Evolutionary conservation across 495 filamentous ascomycete species (phyloP).

Genomic region (Penicillium soppii): DNA sequence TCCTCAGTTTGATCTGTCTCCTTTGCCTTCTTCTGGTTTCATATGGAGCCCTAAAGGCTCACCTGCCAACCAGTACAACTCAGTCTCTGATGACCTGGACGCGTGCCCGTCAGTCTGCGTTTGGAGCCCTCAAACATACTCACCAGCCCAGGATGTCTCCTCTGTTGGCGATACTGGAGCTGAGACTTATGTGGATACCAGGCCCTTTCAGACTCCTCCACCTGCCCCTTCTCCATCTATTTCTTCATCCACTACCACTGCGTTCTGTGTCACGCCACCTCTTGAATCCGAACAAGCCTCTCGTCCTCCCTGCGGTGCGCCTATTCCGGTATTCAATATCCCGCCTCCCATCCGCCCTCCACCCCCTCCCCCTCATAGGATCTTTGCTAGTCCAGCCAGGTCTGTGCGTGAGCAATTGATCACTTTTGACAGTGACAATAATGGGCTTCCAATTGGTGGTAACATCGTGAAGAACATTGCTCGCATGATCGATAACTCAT

Average conservation of each 20-base stretch:
- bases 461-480: slow-evolving; percentile 6
- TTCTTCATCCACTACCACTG: background rate
- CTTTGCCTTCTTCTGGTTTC: background rate
- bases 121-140: background rate
- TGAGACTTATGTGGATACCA: background rate
- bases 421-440: background rate
- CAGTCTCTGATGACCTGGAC: background rate
- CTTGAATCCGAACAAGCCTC: background rate
- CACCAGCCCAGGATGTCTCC: background rate
- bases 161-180: background rate
- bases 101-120: background rate
- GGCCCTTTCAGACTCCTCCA: background rate
- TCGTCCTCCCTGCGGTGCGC: background rate
- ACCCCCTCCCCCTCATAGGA: background rate
- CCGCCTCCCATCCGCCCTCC: background rate
- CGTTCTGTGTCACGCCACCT: slow-evolving; percentile 1
- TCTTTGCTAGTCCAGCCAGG: background rate
- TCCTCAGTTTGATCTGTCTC: background rate
- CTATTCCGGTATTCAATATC: background rate
- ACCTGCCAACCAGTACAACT: no score
- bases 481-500: slow-evolving; percentile 4
- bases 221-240: background rate
- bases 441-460: background rate
- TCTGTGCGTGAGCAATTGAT: background rate
- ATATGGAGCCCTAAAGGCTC: background rate